Percentiles rank a stretch among this genome's conserved stretches.
Conservation (phyloP, 108 stramenopile genomes). For the Chaetoceros muelleri region DNA sequence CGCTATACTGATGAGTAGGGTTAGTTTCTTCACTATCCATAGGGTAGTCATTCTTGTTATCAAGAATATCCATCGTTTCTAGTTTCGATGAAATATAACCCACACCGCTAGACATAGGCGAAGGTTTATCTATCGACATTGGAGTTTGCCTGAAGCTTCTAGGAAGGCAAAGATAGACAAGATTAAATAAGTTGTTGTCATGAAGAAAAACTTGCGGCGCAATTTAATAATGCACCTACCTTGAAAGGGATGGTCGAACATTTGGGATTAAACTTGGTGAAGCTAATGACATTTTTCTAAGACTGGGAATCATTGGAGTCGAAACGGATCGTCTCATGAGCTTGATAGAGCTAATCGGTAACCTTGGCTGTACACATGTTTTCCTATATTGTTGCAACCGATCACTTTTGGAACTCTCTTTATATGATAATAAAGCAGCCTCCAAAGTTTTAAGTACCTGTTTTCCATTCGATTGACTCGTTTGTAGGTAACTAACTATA, state of each 20-base stretch:
- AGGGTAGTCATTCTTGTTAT: too few species aligned
- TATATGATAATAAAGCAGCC: slow-evolving; percentile 12
- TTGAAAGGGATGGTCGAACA: neutral
- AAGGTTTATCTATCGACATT: neutral
- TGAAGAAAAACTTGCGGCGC: too few species aligned
- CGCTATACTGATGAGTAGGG: too few species aligned
- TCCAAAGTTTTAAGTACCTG: slow-evolving; percentile 17
- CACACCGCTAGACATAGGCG: neutral
- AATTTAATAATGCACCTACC: neutral
- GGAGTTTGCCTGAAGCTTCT: too few species aligned
- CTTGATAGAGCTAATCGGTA: neutral
- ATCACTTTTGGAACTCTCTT: slow-evolving; percentile 9
- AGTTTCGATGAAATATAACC: neutral
- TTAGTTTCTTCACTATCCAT: too few species aligned
- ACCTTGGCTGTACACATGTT: neutral
- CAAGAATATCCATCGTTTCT: too few species aligned
- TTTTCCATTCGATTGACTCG: slow-evolving; percentile 19
- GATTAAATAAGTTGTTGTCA: too few species aligned
- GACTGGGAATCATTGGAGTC: neutral
- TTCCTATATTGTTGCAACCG: neutral
- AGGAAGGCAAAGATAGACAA: too few species aligned
- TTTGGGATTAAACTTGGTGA: neutral
- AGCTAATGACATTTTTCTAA: neutral
- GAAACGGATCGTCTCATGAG: too few species aligned
- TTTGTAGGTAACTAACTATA: slow-evolving; percentile 21